Evolutionary conservation across 345 rosid genomes (phyloP).

Genomic region (Streptanthus diversifolius): DNA sequence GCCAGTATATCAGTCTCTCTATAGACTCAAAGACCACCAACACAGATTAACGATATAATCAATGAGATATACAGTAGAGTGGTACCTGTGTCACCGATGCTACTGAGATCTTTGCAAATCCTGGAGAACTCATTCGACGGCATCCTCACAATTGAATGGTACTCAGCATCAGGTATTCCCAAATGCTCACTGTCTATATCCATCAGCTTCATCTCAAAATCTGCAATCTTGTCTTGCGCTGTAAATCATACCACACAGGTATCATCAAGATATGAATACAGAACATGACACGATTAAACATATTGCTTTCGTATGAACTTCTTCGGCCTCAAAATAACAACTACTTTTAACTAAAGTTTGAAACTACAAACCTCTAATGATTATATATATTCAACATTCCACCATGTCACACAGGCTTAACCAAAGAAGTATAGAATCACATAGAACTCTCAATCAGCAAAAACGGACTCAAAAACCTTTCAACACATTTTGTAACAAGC

Average conservation of each 20-base stretch:
- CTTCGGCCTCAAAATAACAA: not conserved
- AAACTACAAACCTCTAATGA: not conserved
- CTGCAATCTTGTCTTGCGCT: conserved; percentile 95
- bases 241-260: not conserved
- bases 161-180: conserved; percentile 96
- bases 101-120: conserved; percentile 86
- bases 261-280: not conserved
- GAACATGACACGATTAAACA: not conserved
- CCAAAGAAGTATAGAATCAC: not conserved
- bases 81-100: conserved; percentile 84
- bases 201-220: conserved; percentile 97
- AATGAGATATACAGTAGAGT: not conserved
- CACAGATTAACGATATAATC: not conserved
- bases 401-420: not conserved
- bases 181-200: conserved; percentile 96
- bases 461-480: not conserved
- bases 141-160: conserved; percentile 90
- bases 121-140: conserved; percentile 82
- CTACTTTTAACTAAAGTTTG: not conserved
- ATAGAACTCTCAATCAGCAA: not conserved
- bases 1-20: not conserved
- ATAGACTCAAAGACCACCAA: not conserved
- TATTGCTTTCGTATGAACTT: not conserved
- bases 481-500: not conserved
- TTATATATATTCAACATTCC: too few species aligned